These are phyloP conservation scores for Nasturtium officinale DNA, from an alignment of 345 rosid species.

Conservation along the genomic window DNA sequence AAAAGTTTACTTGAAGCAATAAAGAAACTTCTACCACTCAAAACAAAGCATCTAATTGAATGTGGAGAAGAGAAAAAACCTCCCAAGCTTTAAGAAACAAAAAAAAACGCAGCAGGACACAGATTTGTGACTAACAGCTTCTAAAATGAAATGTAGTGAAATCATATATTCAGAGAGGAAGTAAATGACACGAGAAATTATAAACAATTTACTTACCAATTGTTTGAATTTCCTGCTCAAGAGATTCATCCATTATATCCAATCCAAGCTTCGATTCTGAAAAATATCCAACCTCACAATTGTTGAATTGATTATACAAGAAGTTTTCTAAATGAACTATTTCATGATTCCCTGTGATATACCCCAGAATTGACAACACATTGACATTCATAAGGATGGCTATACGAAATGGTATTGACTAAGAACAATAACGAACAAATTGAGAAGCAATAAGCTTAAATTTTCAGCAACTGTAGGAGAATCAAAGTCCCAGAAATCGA, in stretches of 20 bases:
- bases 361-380: neutral
- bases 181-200: neutral
- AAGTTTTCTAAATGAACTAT: neutral
- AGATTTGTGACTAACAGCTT: neutral
- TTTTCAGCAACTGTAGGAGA: neutral
- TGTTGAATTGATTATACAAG: neutral
- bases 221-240: slow-evolving; percentile 50
- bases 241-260: slow-evolving; percentile 53
- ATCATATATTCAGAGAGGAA: neutral
- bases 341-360: neutral
- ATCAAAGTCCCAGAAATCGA: neutral
- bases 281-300: neutral
- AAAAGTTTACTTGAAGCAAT: neutral
- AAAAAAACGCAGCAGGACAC: neutral
- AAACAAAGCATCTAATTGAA: slow-evolving; percentile 3
- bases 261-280: slow-evolving; percentile 1
- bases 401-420: neutral
- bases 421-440: neutral
- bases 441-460: neutral
- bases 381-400: neutral
- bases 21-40: neutral
- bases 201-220: slow-evolving; percentile 42
- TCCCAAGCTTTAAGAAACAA: neutral
- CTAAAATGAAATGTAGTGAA: neutral
- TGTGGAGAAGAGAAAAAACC: neutral